Percentiles rank a stretch among this genome's conserved stretches.
phyloP scores from a whole-genome alignment of 352 stramenopile species.

The Pythium utonaiense region DNA sequence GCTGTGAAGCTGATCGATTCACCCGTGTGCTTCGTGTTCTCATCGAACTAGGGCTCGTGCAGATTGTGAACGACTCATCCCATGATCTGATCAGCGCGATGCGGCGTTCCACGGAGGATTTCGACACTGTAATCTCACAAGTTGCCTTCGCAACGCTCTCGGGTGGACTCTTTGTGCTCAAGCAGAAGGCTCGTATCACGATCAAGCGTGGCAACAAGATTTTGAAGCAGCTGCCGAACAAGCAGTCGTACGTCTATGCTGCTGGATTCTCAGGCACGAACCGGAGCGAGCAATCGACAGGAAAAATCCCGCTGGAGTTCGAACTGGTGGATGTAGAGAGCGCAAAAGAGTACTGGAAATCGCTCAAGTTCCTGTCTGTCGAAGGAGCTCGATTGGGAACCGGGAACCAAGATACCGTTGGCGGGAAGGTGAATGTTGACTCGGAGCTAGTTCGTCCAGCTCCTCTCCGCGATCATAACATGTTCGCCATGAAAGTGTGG shows the following conservation, averaged over 20 bases:
- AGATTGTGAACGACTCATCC: constrained; percentile 55
- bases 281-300: constrained; percentile 46
- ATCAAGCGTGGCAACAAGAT: constrained; percentile 55
- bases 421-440: constrained; percentile 51
- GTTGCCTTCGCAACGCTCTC: constrained; percentile 73
- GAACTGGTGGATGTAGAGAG: constrained; percentile 33
- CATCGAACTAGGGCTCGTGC: constrained; percentile 60
- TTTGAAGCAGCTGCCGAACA: constrained; percentile 44
- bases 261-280: constrained; percentile 50
- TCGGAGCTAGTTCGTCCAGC: constrained; percentile 49
- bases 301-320: constrained; percentile 59
- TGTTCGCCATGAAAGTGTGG: constrained; percentile 66
- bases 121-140: constrained; percentile 72
- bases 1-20: constrained; percentile 68
- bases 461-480: constrained; percentile 61
- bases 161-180: constrained; percentile 59
- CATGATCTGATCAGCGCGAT: constrained; percentile 51
- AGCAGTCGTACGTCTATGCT: constrained; percentile 64
- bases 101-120: constrained; percentile 47
- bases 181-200: constrained; percentile 40
- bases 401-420: constrained; percentile 27
- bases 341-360: constrained; percentile 69
- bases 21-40: constrained; percentile 66
- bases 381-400: constrained; percentile 57
- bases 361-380: constrained; percentile 62